phyloP scores from a whole-genome alignment of 305 asterid species.

The Fraxinus latifolia region DNA sequence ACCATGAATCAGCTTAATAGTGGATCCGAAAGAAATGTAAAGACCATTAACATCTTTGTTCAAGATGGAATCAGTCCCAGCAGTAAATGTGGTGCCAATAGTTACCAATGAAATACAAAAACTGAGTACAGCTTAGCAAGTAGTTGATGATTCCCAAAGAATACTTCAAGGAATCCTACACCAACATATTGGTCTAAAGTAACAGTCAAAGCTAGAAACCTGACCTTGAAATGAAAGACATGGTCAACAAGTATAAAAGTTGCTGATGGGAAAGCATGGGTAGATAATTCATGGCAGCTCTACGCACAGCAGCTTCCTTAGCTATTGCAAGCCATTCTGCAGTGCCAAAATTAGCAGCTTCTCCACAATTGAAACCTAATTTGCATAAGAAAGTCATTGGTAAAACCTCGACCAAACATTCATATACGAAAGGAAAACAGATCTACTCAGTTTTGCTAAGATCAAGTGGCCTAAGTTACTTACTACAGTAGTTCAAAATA shows the following conservation, averaged over 20 bases:
- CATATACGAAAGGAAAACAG: not conserved
- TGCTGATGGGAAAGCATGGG: conserved; percentile 99
- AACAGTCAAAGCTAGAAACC: conserved; percentile 26
- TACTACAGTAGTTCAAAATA: conserved; percentile 8
- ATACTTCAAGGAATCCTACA: not conserved
- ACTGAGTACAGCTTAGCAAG: conserved; percentile 2
- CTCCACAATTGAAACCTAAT: conserved; percentile 95
- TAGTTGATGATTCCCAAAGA: not conserved
- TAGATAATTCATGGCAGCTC: conserved; percentile 96
- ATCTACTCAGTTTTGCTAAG: not conserved
- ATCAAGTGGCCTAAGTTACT: conserved; percentile 1
- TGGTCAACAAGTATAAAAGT: conserved; percentile 79
- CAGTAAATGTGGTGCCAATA: not conserved
- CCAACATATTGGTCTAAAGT: not conserved
- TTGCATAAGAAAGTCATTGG: not conserved
- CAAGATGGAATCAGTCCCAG: conserved; percentile 7
- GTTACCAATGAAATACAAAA: not conserved
- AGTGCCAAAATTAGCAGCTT: conserved; percentile 97
- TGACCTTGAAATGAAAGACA: conserved; percentile 92
- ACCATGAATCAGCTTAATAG: conserved; percentile 2
- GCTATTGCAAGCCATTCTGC: conserved; percentile 94
- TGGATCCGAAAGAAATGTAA: not conserved
- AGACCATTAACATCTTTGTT: not conserved
- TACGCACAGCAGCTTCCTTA: conserved; percentile 94
- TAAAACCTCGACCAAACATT: conserved; percentile 3